Conservation (phyloP, 2,329 filamentous ascomycete species). For the Fusarium camptoceras region DNA sequence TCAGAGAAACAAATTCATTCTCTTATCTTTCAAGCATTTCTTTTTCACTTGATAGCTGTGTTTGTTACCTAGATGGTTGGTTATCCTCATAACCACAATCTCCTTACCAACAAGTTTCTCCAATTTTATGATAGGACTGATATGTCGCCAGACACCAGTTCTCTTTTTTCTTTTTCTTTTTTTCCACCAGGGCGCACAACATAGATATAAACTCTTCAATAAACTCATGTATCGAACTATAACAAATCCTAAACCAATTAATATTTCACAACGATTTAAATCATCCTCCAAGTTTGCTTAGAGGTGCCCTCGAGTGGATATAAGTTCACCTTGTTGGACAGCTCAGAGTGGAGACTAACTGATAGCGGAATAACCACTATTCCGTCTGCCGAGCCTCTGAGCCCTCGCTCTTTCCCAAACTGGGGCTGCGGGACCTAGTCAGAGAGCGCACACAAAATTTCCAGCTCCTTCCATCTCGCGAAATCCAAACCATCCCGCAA, state of each 20-base stretch:
- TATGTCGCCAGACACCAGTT: not conserved
- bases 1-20: not conserved
- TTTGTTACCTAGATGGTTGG: not conserved
- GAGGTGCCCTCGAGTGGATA: conserved; percentile 11
- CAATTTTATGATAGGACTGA: not conserved
- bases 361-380: not conserved
- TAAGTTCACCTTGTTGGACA: conserved; percentile 23
- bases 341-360: not conserved
- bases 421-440: conserved; percentile 54
- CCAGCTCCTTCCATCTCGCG: conserved; percentile 48
- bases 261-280: not conserved
- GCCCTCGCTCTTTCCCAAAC: conserved; percentile 36
- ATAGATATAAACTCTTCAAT: not conserved
- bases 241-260: not conserved
- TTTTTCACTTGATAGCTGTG: not conserved
- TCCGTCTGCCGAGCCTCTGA: conserved; percentile 13
- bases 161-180: not conserved
- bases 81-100: not conserved
- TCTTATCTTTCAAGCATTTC: not conserved
- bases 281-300: not conserved
- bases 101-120: not conserved
- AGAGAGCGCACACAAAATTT: conserved; percentile 55
- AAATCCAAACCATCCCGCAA: conserved; percentile 51
- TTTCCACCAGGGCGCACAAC: not conserved
- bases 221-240: not conserved